A percentile compares a stretch with the other conserved stretches of the same genome.
Evolutionary conservation across 495 filamentous ascomycete species (phyloP).

Genomic region (Lasiosphaeris hirsuta): DNA sequence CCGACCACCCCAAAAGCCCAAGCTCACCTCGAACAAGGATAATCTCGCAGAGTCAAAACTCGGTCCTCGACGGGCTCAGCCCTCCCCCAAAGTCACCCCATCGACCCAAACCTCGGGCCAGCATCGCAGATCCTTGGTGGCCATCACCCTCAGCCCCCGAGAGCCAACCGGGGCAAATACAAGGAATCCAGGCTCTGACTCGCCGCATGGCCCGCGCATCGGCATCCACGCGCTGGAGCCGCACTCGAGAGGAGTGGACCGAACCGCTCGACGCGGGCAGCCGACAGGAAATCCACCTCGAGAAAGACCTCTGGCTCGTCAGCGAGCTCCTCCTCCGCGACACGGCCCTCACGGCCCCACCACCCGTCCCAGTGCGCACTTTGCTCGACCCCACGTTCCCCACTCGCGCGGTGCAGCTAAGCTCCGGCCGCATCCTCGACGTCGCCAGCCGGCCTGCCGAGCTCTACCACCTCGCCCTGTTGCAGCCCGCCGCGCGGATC

Average conservation of each 20-base stretch:
- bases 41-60: not conserved
- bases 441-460: not conserved
- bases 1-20: not conserved
- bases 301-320: conserved; percentile 3
- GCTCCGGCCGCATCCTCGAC: conserved; percentile 3
- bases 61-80: not conserved
- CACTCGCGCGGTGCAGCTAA: not conserved
- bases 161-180: not conserved
- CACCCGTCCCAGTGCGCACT: not conserved
- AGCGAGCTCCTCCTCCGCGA: not conserved
- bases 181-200: not conserved
- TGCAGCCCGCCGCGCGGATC: conserved; percentile 1
- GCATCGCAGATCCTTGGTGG: not conserved
- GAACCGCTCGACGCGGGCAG: not conserved
- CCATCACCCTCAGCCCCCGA: not conserved
- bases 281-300: not conserved
- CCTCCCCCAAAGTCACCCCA: not conserved
- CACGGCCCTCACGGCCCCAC: not conserved
- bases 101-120: not conserved
- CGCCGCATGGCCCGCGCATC: not conserved
- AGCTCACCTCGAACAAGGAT: conserved; percentile 4
- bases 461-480: not conserved
- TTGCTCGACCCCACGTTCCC: not conserved
- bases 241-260: not conserved
- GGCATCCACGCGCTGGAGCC: not conserved